Conservation (phyloP, 78 protist genomes). For the Speleostelium caveatum region DNA sequence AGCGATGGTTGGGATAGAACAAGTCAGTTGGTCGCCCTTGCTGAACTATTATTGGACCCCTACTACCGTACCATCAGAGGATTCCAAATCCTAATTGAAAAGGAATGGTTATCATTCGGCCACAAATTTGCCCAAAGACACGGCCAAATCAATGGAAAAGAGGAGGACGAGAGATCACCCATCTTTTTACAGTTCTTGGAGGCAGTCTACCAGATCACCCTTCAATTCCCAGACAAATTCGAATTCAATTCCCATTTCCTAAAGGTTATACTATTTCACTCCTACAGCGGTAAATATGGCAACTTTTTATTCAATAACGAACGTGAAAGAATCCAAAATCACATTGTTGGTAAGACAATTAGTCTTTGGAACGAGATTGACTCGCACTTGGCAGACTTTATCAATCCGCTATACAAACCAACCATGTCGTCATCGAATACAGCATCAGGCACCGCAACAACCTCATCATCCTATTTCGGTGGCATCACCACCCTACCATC, state of each 20-base stretch:
- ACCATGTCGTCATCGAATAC: not conserved
- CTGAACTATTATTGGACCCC: slow-evolving; percentile 91
- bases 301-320: slow-evolving; percentile 76
- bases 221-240: slow-evolving; percentile 81
- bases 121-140: slow-evolving; percentile 90
- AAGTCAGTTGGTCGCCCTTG: slow-evolving; percentile 83
- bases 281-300: slow-evolving; percentile 71
- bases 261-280: not conserved
- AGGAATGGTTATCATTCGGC: slow-evolving; percentile 96
- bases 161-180: slow-evolving; percentile 89
- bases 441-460: not conserved
- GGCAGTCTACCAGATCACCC: slow-evolving; percentile 89
- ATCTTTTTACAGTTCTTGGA: slow-evolving; percentile 96
- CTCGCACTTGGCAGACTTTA: not conserved
- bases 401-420: slow-evolving; percentile 50
- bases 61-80: slow-evolving; percentile 94
- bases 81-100: slow-evolving; percentile 90
- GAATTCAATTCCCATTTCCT: slow-evolving; percentile 91
- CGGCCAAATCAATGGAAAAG: slow-evolving; percentile 65
- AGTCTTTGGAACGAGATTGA: slow-evolving; percentile 77
- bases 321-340: slow-evolving; percentile 28
- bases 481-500: too few relatives aligned
- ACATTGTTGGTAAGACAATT: slow-evolving; percentile 43
- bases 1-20: slow-evolving; percentile 99
- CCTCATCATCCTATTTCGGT: not conserved